phyloP scores from a whole-genome alignment of 139 green algal species.

The Haematococcus lacustris region DNA sequence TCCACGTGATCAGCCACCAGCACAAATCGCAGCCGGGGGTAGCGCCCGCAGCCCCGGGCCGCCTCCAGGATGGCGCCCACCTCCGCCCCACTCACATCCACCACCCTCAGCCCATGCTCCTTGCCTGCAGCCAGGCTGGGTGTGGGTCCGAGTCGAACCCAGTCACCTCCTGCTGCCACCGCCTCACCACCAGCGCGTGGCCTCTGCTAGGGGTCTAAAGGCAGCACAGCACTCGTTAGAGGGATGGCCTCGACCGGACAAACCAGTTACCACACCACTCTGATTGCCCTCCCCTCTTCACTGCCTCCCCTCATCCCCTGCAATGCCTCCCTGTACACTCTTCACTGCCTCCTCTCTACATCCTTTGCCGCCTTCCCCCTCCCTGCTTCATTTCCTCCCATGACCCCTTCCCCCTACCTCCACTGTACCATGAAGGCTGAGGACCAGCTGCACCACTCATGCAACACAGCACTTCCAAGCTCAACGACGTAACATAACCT shows the following conservation, averaged over 20 bases:
- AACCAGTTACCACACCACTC: background rate
- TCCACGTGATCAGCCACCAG: constrained; percentile 43
- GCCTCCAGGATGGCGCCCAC: constrained; percentile 30
- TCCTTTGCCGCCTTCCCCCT: too few relatives aligned
- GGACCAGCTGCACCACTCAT: background rate
- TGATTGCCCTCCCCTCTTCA: background rate
- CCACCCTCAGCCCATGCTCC: constrained; percentile 32
- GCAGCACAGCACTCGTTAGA: background rate
- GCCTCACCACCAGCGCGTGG: too few relatives aligned
- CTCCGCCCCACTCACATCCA: constrained; percentile 33
- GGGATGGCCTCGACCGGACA: background rate
- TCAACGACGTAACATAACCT: background rate
- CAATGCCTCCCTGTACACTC: too few relatives aligned
- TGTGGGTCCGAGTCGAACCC: too few relatives aligned
- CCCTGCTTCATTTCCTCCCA: too few relatives aligned
- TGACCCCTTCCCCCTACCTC: too few relatives aligned
- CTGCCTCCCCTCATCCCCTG: too few relatives aligned
- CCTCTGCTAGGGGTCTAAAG: background rate
- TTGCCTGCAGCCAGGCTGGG: constrained; percentile 12
- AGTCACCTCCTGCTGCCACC: too few relatives aligned
- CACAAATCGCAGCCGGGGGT: constrained; percentile 37
- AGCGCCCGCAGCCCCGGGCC: constrained; percentile 31
- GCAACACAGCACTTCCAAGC: background rate
- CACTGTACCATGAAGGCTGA: too few relatives aligned
- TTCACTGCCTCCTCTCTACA: too few relatives aligned